Evolutionary conservation across 2,329 filamentous ascomycete genomes (phyloP), one percentile per base, ranked within the genome.

Genomic region (Rhytidhysteron rufulum): DNA sequence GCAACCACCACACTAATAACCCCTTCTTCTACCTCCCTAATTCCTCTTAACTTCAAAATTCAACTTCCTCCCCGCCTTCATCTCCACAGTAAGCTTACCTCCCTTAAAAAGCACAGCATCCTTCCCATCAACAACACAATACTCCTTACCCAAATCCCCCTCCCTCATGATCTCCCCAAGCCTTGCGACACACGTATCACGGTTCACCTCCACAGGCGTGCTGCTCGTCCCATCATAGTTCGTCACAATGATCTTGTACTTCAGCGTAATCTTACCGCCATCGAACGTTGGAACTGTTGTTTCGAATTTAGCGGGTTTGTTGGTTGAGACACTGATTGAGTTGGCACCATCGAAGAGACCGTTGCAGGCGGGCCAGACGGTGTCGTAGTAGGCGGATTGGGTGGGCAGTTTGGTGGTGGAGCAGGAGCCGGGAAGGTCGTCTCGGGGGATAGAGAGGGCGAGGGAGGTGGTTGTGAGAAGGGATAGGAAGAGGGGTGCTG

Each of bases 41-140:
- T n/a, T n/a, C n/a, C n/a, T n/a, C n/a, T n/a, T n/a, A n/a, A n/a
- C n/a, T n/a, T n/a, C n/a, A n/a, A n/a, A n/a, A n/a, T n/a, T n/a
- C n/a, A n/a, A n/a, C n/a, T n/a, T n/a, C n/a, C n/a, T n/a, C n/a
- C n/a, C n/a, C n/a, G n/a, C n/a, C n/a, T n/a, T n/a, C 24, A 27
- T 8, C 24, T 27, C 13, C 7, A 27, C 24, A 27, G 24, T 27
- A 27, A 39, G 13, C 21, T 25, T 34, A 15, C 42, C 42, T 11
- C 33, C 32, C 42, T 41, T 34, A 29, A 40, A 40, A 17, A 44
- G 27, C 22, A 44, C 42, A 44, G 31, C 29, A 29, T 41, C 33
- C 17, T 31, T 40, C 19, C 42, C 42, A 29, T 44, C 33, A 15
- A 44, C 42, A 13, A 44, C 38, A 34, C 42, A 44, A 41, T 44